These are phyloP conservation scores for Sanguinoderma infundibulare DNA, from an alignment of 1,284 basidiomycete genomes.

Conservation along the genomic window DNA sequence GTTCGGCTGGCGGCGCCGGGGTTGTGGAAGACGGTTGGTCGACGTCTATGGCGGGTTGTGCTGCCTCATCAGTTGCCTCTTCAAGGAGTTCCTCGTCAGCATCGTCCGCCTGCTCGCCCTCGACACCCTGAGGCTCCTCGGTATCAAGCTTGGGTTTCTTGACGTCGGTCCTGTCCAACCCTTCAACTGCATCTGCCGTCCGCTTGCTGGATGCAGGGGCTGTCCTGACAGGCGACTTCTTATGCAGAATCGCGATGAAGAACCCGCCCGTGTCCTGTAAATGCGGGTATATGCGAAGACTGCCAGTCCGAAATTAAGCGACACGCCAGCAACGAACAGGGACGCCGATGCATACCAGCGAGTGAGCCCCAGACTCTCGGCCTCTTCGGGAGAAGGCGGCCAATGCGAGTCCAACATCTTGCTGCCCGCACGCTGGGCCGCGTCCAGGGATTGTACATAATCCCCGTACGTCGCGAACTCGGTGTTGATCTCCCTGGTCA, in stretches of 20 bases:
- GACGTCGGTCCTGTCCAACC: conserved; percentile 44
- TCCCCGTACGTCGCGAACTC: conserved; percentile 60
- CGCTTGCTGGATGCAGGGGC: conserved; percentile 43
- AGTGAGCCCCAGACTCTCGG: conserved; percentile 61
- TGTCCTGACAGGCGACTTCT: conserved; percentile 25
- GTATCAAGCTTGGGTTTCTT: conserved; percentile 52
- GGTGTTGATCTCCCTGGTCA: conserved; percentile 47
- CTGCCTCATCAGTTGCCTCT: conserved; percentile 22
- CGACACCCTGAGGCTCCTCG: conserved; percentile 16
- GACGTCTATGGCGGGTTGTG: conserved; percentile 23
- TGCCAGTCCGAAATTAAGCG: conserved; percentile 34
- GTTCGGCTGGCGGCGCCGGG: conserved; percentile 9
- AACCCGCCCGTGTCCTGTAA: conserved; percentile 98
- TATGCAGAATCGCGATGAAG: conserved; percentile 91
- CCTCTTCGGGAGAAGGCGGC: conserved; percentile 68
- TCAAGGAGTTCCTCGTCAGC: conserved; percentile 17
- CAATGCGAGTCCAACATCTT: conserved; percentile 79
- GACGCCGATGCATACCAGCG: conserved; percentile 60
- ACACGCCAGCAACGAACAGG: background rate
- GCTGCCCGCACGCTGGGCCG: conserved; percentile 49
- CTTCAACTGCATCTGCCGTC: conserved; percentile 44
- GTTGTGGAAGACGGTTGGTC: conserved; percentile 18
- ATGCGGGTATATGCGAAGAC: conserved; percentile 92
- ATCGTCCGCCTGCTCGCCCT: background rate
- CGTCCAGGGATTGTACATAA: conserved; percentile 55